Base-by-base conservation (phyloP, 805 yeast genomes). In the Candida awuae region DNA sequence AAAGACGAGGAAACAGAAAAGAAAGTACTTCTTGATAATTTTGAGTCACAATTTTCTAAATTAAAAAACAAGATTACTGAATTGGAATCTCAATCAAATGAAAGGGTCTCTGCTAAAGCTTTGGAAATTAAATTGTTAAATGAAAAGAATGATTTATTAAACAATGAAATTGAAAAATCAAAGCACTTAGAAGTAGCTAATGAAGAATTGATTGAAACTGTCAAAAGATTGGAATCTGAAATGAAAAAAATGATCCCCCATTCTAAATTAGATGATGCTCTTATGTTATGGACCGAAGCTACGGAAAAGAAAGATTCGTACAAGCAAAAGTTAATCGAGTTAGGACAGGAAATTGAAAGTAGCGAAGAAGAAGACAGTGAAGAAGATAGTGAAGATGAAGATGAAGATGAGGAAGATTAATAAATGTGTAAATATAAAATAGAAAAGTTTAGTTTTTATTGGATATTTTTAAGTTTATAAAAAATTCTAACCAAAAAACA, bases 271-370 rank as follows among this genome's bases (percentile, higher is more conserved):
- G 49, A 46, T 32, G 44, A 46, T 9, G 43, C 45, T 6, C 37
- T 46, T 18, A 37, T 36, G 19, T 25, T 46, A 9, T 46, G 49
- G 49, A 26, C 42, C 8, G 34, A 31, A 3, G 47, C 39, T 4
- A 38, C 36, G 4, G 49, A 46, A 8, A 39, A 39, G 17, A 41
- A 34, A n/a, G 47, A 43, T 10, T 31, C 29, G 9, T 46, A 43
- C 23, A 32, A 35, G 14, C 16, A 39, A 15, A 32, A 31, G 14
- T 16, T 46, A 18, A 8, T 32, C 9, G 41, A 37, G 2, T 13
- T 39, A 25, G 42, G 41, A 18, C 22, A 36, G n/a, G 44, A 37
- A 13, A 8, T 42, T 16, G 41, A 22, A 6, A 38, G 36, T 15
- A 33, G 35, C 21, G 43, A 38, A 3, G 47, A 44, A 1, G 38